Percentiles rank a stretch among this genome's conserved stretches.
Conservation (phyloP, 805 yeast species). For the Alloascoidea hylecoeti region DNA sequence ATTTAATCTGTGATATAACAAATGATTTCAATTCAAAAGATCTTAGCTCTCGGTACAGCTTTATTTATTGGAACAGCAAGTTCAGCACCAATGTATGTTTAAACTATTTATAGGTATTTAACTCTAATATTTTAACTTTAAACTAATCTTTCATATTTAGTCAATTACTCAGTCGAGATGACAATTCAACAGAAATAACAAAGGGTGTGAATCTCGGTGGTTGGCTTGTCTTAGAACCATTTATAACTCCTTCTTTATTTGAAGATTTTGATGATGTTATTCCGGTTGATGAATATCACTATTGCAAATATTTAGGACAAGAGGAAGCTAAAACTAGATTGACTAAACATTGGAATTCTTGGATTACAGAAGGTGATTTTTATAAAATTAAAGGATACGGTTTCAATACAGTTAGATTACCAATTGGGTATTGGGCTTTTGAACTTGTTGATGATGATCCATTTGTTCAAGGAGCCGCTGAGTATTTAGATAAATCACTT, state of each 20-base stretch:
- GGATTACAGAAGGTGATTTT: conserved; percentile 66
- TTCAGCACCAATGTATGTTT: too few species aligned
- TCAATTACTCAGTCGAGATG: too few species aligned
- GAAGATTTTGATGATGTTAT: conserved; percentile 32
- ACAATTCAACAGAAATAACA: too few species aligned
- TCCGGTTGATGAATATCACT: conserved; percentile 80
- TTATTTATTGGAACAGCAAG: too few species aligned
- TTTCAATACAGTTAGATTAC: conserved; percentile 76
- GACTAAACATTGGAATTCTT: conserved; percentile 63
- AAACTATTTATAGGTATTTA: too few species aligned
- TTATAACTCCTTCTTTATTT: conserved; percentile 70
- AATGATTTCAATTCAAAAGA: too few species aligned
- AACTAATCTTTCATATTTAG: too few species aligned
- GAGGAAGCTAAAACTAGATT: conserved; percentile 37
- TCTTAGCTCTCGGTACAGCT: too few species aligned
- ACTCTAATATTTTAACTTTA: too few species aligned
- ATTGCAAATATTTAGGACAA: conserved; percentile 43
- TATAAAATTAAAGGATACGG: conserved; percentile 43
- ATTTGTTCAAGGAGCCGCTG: conserved; percentile 59
- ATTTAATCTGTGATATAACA: too few species aligned
- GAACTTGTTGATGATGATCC: conserved; percentile 52
- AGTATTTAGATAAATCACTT: conserved; percentile 62
- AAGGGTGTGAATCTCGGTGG: conserved; percentile 86
- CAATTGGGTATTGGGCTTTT: conserved; percentile 95
- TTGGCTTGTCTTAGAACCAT: conserved; percentile 83